Evolutionary conservation across 2,329 filamentous ascomycete species (phyloP), one percentile per base, ranked within the genome.

Genomic region (Botrytis byssoidea): DNA sequence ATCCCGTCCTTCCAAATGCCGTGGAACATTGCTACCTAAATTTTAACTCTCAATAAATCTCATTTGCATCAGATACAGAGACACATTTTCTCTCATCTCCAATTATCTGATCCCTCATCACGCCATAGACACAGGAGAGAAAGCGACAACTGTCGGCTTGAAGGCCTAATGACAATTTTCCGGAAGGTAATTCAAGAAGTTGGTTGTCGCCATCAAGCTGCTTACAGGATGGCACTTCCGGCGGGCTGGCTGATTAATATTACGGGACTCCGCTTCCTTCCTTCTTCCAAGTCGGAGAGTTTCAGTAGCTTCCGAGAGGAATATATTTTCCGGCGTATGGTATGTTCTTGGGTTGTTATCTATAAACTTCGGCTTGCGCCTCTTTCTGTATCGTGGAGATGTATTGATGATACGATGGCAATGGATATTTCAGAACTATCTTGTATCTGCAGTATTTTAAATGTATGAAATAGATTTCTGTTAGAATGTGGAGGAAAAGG

Each of bases 401-500:
- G 37, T 22, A 22, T 40, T 55, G 25, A 40, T 40, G 14, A 55
- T 29, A 55, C n/a, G 20, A 37, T 51, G 22, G 46, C 22, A 25
- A 67, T 37, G 65, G 20, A 18, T n/a, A 37, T 44, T 40, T 22
- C 9, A 32, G 61, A 10, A 6, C 16, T 3, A 60, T 37, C 37
- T 4, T 25, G 4, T 25, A 35, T 14, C 9, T 44, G 4, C 1
- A 22, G 4, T 3, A 22, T 22, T 14, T 5, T 3, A 29, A 14
- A 20, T 3, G 3, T 37, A 16, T 2, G 4, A 20, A 12, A 9
- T 6, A 0, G 7, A 48, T 10, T 3, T 10, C 7, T 4, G 40
- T n/a, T 40, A 9, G 9, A n/a, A 63, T n/a, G 9, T 63, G 35
- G 25, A 35, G 4, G 22, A 7, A 12, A 29, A 32, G 14, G 37